phyloP scores from a whole-genome alignment of 2,329 filamentous ascomycete genomes.

The Beauveria sp. region DNA sequence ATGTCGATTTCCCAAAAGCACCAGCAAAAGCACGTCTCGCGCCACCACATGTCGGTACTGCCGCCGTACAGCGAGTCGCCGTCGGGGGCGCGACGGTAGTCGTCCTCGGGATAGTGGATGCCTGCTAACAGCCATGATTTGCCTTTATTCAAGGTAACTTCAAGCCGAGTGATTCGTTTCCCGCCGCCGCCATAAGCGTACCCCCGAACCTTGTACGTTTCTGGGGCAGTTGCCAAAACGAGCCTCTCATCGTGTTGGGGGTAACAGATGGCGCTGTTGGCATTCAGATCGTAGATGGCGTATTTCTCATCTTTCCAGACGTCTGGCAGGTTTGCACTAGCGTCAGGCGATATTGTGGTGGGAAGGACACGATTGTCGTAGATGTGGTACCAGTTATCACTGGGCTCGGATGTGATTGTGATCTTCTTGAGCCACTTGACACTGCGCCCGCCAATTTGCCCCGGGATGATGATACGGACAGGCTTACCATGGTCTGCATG shows the following conservation, averaged over 20 bases:
- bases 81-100: constrained; percentile 58
- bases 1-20: constrained; percentile 81
- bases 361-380: constrained; percentile 88
- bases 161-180: constrained; percentile 72
- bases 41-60: constrained; percentile 70
- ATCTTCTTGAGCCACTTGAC: constrained; percentile 89
- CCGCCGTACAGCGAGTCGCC: constrained; percentile 65
- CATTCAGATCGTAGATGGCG: constrained; percentile 85
- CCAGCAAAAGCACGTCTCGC: constrained; percentile 82
- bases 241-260: constrained; percentile 71
- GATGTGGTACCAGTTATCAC: constrained; percentile 92
- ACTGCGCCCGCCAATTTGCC: constrained; percentile 84
- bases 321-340: constrained; percentile 62
- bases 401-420: constrained; percentile 69
- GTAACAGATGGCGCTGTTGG: constrained; percentile 75
- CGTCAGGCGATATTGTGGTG: constrained; percentile 77
- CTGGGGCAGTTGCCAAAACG: constrained; percentile 33
- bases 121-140: constrained; percentile 71
- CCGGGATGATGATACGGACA: constrained; percentile 74
- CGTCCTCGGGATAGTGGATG: constrained; percentile 78
- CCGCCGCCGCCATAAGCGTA: constrained; percentile 89
- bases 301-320: constrained; percentile 88
- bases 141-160: constrained; percentile 77
- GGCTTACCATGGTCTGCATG: constrained; percentile 82
- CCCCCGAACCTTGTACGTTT: constrained; percentile 59